Evolutionary conservation across 1,139 yeast genomes (phyloP).

Genomic region (Geotrichum aggregatum): DNA sequence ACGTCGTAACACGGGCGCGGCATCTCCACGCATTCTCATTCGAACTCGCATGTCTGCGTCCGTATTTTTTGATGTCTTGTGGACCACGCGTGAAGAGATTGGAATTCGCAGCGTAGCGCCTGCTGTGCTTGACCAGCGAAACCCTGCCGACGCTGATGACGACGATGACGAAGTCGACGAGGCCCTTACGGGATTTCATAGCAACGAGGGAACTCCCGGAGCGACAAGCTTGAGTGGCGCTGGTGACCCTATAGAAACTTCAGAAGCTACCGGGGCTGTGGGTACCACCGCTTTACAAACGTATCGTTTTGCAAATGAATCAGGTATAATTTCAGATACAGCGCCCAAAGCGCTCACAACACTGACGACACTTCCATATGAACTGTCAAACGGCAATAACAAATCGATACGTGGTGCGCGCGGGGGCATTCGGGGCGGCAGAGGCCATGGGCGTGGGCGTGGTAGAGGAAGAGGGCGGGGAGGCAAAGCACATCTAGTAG

Average conservation of each 20-base stretch:
- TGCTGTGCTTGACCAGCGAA: slow-evolving; percentile 34
- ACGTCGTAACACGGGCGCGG: slow-evolving; percentile 37
- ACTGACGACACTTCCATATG: slow-evolving; percentile 19
- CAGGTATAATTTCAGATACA: not conserved
- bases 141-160: slow-evolving; percentile 26
- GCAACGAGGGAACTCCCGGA: slow-evolving; percentile 1
- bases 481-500: no score
- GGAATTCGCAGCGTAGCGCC: slow-evolving; percentile 49
- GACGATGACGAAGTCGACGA: slow-evolving; percentile 15
- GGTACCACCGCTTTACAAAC: no score
- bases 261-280: no score
- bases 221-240: not conserved
- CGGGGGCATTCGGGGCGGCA: slow-evolving; percentile 4
- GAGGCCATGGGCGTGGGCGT: not conserved
- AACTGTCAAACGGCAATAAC: not conserved
- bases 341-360: slow-evolving; percentile 4
- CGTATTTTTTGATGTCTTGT: slow-evolving; percentile 84
- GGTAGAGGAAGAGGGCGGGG: no score
- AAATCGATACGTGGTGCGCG: slow-evolving; percentile 3
- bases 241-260: not conserved
- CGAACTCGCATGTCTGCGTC: slow-evolving; percentile 87
- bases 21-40: slow-evolving; percentile 45
- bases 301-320: slow-evolving; percentile 4
- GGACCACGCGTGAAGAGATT: slow-evolving; percentile 76
- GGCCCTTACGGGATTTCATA: not conserved